Base-by-base conservation (phyloP, 2,329 filamentous ascomycete species). In the Verticillium longisporum region DNA sequence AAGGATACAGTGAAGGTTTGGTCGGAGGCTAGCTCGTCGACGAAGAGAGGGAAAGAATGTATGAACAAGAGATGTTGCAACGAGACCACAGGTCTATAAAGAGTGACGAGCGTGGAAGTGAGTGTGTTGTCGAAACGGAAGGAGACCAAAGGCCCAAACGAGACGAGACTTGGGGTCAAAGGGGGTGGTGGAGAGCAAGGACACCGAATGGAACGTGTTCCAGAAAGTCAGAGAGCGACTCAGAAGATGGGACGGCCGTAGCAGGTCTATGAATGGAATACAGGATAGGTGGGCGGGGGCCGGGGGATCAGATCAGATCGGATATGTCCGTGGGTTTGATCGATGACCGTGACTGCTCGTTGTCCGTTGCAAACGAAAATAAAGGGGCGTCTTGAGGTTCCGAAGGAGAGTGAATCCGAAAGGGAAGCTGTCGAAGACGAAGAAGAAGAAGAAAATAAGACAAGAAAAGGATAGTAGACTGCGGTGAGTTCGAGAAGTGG, bases 171-270 rank as follows among this genome's bases (percentile, higher is more conserved):
- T 26, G 26, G 41, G 34, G 55, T 56, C 55, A 56, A 36, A 37
- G 32, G 55, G 54, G 54, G 13, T 15, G 21, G 2, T 13, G 21
- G 55, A 21, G 56, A 26, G 26, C 26, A 26, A 26, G 26, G 41
- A n/a, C n/a, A 50, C 41, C 41, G 41, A 50, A 50, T 50, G 41
- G 41, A 50, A 50, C 41, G 56, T 58, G 56, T 58, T 45, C 41
- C 56, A 58, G 41, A n/a, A 58, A 58, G 56, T 58, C 56, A 58
- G 56, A 62, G 61, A 63, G 41, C 58, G 58, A 64, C 56, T 58
- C 56, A 63, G 58, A 26, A 63, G 37, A 50, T 36, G 56, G 63
- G 63, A 64, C 62, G 62, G 41, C 41, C 41, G 41, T 50, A 50
- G 33, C 61, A 58, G 59, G 61, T 63, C 59, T 64, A 56, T 61